phyloP scores from a whole-genome alignment of 2,329 filamentous ascomycete genomes.

The Aureobasidium sp. region DNA sequence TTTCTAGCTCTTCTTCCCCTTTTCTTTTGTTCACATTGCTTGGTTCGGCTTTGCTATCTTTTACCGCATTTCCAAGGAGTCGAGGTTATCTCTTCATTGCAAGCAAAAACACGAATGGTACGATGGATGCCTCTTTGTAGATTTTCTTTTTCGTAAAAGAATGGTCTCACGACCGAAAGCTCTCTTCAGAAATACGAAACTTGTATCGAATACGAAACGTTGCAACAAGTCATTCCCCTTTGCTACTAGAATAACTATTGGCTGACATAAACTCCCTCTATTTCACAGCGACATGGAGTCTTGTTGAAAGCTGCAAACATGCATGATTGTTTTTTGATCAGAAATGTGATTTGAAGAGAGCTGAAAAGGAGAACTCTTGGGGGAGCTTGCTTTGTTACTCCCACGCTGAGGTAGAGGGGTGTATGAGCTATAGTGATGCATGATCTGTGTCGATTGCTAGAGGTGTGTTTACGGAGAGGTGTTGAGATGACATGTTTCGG shows the following conservation, averaged over 20 bases:
- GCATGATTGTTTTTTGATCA: too few species aligned
- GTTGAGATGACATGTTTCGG: not conserved
- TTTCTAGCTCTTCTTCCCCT: not conserved
- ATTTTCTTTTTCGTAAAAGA: not conserved
- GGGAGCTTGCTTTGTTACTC: too few species aligned
- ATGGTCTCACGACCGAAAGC: not conserved
- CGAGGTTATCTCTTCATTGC: not conserved
- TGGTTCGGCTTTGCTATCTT: not conserved
- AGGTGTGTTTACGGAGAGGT: too few species aligned
- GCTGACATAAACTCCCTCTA: too few species aligned
- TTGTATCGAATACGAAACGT: constrained; percentile 4
- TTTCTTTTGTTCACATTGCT: not conserved
- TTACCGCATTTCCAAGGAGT: constrained; percentile 3
- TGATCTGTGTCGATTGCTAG: too few species aligned
- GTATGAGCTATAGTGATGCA: not conserved
- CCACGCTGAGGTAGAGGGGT: too few species aligned
- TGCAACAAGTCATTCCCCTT: too few species aligned
- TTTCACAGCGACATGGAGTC: not conserved
- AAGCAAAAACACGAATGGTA: not conserved
- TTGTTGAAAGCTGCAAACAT: too few species aligned
- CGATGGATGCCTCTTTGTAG: not conserved
- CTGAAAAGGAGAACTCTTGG: too few species aligned
- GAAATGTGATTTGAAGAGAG: too few species aligned
- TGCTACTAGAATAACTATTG: too few species aligned
- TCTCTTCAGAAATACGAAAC: not conserved